Conservation (phyloP, 2,329 filamentous ascomycete genomes). For the Sarocladiaceae sp. region DNA sequence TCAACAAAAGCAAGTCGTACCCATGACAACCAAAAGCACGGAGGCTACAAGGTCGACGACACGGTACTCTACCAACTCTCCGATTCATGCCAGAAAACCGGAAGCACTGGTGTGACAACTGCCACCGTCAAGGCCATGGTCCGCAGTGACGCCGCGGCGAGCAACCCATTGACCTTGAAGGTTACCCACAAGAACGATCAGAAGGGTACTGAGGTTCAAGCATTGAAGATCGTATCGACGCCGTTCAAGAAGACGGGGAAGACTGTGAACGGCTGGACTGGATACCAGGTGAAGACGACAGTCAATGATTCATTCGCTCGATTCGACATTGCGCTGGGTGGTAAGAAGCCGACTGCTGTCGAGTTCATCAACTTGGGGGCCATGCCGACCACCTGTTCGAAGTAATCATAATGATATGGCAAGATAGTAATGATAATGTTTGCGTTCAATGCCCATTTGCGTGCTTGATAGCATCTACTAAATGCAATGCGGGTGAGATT, state of each 20-base stretch:
- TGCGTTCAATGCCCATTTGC: too few species aligned
- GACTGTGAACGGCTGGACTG: slow-evolving; percentile 7
- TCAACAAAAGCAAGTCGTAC: slow-evolving; percentile 13
- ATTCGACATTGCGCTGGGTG: slow-evolving; percentile 11
- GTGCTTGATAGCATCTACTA: too few species aligned
- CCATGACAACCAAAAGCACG: slow-evolving; percentile 10
- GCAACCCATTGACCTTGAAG: slow-evolving; percentile 8
- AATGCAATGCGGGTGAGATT: too few species aligned
- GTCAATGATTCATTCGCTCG: neutral
- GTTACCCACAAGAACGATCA: slow-evolving; percentile 6
- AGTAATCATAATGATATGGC: neutral
- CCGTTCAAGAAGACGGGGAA: slow-evolving; percentile 5
- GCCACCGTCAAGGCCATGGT: slow-evolving; percentile 9
- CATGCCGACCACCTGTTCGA: neutral
- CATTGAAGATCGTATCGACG: neutral
- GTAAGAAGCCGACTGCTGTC: slow-evolving; percentile 1
- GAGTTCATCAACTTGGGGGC: slow-evolving; percentile 6
- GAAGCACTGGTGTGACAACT: neutral
- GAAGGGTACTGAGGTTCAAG: neutral
- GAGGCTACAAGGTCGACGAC: slow-evolving; percentile 10
- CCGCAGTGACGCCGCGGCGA: slow-evolving; percentile 5
- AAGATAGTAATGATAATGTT: too few species aligned
- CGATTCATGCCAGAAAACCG: neutral
- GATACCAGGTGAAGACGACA: neutral
- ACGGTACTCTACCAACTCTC: slow-evolving; percentile 9